Evolutionary conservation across 164 flowering plant species (phyloP).

Genomic region (Tetracentron sinense): DNA sequence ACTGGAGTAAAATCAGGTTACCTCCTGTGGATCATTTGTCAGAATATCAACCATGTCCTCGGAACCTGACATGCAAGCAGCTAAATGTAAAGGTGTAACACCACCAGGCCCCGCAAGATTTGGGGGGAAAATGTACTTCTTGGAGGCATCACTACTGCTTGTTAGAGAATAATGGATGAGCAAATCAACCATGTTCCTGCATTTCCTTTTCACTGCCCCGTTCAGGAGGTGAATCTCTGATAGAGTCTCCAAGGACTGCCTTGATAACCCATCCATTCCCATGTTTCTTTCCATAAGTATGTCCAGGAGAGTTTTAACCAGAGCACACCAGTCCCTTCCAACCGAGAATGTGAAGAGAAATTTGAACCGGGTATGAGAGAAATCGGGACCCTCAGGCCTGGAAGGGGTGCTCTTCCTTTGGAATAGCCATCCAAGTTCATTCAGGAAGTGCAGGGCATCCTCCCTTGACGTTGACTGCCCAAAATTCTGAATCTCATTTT

Average conservation of each 20-base stretch:
- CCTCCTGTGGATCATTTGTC: conserved; percentile 65
- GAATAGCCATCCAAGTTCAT: conserved; percentile 95
- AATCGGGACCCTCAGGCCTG: conserved; percentile 30
- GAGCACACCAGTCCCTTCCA: conserved; percentile 63
- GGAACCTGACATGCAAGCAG: conserved; percentile 47
- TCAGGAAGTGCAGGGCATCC: conserved; percentile 66
- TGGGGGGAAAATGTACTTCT: conserved; percentile 32
- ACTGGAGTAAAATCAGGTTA: conserved; percentile 16
- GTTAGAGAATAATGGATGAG: conserved; percentile 52
- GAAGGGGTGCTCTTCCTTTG: conserved; percentile 43
- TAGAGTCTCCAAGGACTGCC: conserved; percentile 43
- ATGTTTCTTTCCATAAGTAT: conserved; percentile 42
- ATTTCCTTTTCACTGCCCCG: conserved; percentile 75
- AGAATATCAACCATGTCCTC: conserved; percentile 50
- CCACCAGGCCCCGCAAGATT: conserved; percentile 51
- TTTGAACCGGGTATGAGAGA: conserved; percentile 50
- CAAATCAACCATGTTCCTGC: conserved; percentile 61
- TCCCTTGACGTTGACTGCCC: conserved; percentile 51
- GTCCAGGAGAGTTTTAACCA: conserved; percentile 66
- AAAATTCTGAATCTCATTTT: conserved; percentile 29
- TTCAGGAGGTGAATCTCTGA: conserved; percentile 61
- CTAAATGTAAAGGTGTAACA: conserved; percentile 57
- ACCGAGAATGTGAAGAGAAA: conserved; percentile 65
- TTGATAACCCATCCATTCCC: conserved; percentile 29
- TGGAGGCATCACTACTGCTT: conserved; percentile 22